Conservation (phyloP, 2,329 filamentous ascomycete species). For the Clonostachys chloroleuca region DNA sequence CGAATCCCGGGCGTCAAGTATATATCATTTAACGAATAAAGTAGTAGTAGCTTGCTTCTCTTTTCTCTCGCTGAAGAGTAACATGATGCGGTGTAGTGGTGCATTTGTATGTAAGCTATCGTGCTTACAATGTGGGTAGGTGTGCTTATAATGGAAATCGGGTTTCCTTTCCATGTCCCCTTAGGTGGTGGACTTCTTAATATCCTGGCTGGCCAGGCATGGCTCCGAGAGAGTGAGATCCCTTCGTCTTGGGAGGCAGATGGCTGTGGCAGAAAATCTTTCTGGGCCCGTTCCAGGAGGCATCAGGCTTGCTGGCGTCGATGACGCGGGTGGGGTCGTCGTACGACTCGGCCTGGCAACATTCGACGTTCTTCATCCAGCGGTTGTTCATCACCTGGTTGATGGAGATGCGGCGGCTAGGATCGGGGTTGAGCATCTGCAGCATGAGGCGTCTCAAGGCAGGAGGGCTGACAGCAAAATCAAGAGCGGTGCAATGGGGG, state of each 20-base stretch:
- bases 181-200: conserved; percentile 16
- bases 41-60: no score
- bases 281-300: conserved; percentile 30
- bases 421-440: conserved; percentile 79
- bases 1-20: no score
- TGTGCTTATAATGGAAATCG: no score
- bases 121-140: not conserved
- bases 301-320: conserved; percentile 55
- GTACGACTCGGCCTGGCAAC: conserved; percentile 70
- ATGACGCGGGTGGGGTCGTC: conserved; percentile 59
- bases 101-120: not conserved
- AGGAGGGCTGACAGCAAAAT: conserved; percentile 60
- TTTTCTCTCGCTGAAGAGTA: no score
- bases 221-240: conserved; percentile 44
- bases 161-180: not conserved
- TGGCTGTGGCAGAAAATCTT: conserved; percentile 58
- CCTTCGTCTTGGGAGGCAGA: conserved; percentile 40
- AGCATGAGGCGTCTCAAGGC: conserved; percentile 68
- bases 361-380: conserved; percentile 73
- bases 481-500: conserved; percentile 61
- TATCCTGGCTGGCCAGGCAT: conserved; percentile 54
- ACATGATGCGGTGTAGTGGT: not conserved
- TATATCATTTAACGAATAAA: no score
- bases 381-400: conserved; percentile 63
- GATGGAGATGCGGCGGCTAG: conserved; percentile 65